phyloP scores from a whole-genome alignment of 768 basidiomycete species.

The Agaricus subrufescens region DNA sequence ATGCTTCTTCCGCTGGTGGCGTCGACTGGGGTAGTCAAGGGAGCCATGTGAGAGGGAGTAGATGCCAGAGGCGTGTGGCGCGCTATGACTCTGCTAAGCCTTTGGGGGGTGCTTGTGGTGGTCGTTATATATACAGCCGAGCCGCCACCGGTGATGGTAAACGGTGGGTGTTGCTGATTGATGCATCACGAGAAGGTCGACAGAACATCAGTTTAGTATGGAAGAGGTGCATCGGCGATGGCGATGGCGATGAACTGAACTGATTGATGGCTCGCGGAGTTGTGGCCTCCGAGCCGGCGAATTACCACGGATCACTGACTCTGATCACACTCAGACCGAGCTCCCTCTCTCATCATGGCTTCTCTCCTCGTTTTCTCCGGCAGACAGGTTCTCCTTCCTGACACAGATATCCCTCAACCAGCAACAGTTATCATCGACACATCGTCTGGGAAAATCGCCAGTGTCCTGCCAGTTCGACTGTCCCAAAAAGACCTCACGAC shows the following conservation, averaged over 20 bases:
- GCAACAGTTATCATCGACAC: conserved; percentile 64
- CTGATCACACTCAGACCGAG: too few species aligned
- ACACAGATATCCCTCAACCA: conserved; percentile 39
- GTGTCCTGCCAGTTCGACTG: conserved; percentile 35
- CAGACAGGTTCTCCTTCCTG: conserved; percentile 55
- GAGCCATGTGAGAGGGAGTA: not conserved
- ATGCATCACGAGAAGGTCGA: too few species aligned
- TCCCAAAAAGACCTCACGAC: conserved; percentile 24
- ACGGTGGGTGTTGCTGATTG: too few species aligned
- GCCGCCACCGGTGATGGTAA: too few species aligned
- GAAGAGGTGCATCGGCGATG: not conserved
- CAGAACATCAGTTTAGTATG: too few species aligned
- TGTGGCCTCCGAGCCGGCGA: too few species aligned
- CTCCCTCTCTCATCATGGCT: conserved; percentile 13
- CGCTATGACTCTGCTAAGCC: too few species aligned
- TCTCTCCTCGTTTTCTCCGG: conserved; percentile 41
- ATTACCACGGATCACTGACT: not conserved
- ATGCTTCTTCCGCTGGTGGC: conserved; percentile 2
- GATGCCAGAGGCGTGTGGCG: too few species aligned
- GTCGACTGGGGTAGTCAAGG: not conserved
- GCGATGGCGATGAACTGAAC: not conserved
- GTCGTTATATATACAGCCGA: too few species aligned
- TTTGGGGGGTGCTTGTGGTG: too few species aligned
- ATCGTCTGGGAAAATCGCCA: conserved; percentile 53
- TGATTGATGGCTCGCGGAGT: not conserved